Percentiles rank a stretch among this genome's conserved stretches.
Evolutionary conservation across 169 alveolate genomes (phyloP).

Genomic region (Cystoisospora suis): DNA sequence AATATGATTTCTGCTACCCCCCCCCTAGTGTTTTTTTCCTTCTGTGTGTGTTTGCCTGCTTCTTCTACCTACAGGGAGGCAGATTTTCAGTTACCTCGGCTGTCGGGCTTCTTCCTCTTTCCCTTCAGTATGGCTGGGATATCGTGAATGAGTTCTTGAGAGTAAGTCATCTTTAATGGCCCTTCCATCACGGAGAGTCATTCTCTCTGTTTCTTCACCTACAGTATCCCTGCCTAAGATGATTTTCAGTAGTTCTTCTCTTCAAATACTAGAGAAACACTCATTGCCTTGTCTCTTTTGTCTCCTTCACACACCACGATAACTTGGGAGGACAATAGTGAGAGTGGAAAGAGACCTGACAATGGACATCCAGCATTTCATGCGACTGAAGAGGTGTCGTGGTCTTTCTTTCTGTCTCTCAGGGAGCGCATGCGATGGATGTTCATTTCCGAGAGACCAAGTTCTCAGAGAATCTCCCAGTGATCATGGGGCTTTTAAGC

Average conservation of each 20-base stretch:
- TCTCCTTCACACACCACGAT: too few species aligned
- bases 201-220: not conserved
- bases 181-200: too few species aligned
- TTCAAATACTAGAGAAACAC: too few species aligned
- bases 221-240: not conserved
- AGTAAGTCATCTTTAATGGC: slow-evolving; percentile 58
- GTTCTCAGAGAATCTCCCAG: slow-evolving; percentile 89
- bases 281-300: too few species aligned
- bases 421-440: slow-evolving; percentile 88
- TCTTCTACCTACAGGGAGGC: slow-evolving; percentile 74
- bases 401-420: slow-evolving; percentile 5
- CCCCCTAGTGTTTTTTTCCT: not conserved
- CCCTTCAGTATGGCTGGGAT: slow-evolving; percentile 91
- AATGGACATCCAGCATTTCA: too few species aligned
- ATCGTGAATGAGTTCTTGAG: slow-evolving; percentile 82
- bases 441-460: slow-evolving; percentile 85
- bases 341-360: too few species aligned
- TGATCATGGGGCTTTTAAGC: slow-evolving; percentile 94
- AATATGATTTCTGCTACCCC: not conserved
- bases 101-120: slow-evolving; percentile 97
- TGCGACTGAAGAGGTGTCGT: too few species aligned
- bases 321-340: too few species aligned
- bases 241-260: too few species aligned
- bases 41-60: not conserved
- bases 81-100: slow-evolving; percentile 97